phyloP scores from a whole-genome alignment of 768 basidiomycete species.

The Dacryopinax primogenitus region DNA sequence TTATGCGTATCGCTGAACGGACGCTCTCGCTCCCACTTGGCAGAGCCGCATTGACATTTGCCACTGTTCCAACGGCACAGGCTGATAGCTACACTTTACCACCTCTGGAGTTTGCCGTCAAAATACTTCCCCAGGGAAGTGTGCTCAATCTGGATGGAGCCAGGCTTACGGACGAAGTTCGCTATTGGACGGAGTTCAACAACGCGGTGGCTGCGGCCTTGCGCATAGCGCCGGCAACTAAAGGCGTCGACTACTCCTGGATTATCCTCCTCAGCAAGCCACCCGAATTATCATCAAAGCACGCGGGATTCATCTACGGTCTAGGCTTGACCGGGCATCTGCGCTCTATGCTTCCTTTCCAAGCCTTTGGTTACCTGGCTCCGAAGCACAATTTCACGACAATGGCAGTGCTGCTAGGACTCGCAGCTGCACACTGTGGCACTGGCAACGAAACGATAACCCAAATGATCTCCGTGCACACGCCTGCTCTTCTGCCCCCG shows the following conservation, averaged over 20 bases:
- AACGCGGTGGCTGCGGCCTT: constrained; percentile 90
- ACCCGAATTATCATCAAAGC: constrained; percentile 74
- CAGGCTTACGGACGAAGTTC: constrained; percentile 57
- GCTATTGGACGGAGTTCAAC: constrained; percentile 94
- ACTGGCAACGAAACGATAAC: constrained; percentile 78
- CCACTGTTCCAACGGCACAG: constrained; percentile 59
- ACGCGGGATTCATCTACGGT: constrained; percentile 92
- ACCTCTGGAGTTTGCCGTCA: constrained; percentile 62
- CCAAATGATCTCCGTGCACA: constrained; percentile 82
- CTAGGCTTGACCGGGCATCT: constrained; percentile 87
- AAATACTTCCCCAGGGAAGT: constrained; percentile 59
- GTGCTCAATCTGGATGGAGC: constrained; percentile 53
- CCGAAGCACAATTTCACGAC: constrained; percentile 94
- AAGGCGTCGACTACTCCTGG: constrained; percentile 82
- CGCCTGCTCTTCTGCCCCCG: constrained; percentile 79
- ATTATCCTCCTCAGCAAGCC: constrained; percentile 87
- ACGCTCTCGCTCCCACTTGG: constrained; percentile 86
- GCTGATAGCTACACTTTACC: constrained; percentile 69
- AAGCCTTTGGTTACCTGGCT: constrained; percentile 88
- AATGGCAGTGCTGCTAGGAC: constrained; percentile 84
- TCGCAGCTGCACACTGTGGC: constrained; percentile 81
- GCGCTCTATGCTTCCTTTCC: constrained; percentile 81
- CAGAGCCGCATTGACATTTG: constrained; percentile 83
- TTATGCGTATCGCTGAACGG: constrained; percentile 66
- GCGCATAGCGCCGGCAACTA: constrained; percentile 61